These are phyloP conservation scores for Linnemannia hyalina DNA, from an alignment of 192 early-diverging fungal species.

Conservation along the genomic window DNA sequence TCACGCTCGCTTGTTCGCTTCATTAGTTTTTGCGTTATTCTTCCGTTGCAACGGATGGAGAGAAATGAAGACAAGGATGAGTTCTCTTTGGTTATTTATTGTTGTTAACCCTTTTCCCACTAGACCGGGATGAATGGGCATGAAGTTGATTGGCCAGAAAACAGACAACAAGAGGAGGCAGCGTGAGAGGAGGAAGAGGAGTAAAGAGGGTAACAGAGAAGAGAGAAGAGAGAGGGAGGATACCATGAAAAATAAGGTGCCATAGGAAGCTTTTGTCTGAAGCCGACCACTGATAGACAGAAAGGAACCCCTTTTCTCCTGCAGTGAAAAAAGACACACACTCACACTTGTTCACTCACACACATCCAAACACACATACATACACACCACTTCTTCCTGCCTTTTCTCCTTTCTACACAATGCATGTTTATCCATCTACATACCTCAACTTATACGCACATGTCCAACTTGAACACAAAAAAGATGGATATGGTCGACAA, in stretches of 20 bases:
- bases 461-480: background rate
- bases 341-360: background rate
- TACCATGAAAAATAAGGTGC: background rate
- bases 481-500: background rate
- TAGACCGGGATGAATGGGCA: background rate
- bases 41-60: conserved; percentile 1
- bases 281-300: background rate
- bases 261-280: background rate
- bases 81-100: background rate
- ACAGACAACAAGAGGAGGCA: background rate
- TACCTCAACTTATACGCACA: background rate
- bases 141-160: background rate
- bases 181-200: background rate
- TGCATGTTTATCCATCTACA: conserved; percentile 6
- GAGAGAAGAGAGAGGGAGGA: background rate
- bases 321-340: background rate
- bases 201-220: background rate
- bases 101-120: background rate
- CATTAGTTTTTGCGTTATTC: background rate
- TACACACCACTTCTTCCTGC: no score
- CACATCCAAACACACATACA: background rate
- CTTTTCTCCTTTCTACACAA: background rate
- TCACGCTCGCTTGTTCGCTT: no score
- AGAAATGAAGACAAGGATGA: background rate
- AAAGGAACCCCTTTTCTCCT: background rate